phyloP scores from a whole-genome alignment of 345 rosid genomes.

The Arabidopsis thaliana region DNA sequence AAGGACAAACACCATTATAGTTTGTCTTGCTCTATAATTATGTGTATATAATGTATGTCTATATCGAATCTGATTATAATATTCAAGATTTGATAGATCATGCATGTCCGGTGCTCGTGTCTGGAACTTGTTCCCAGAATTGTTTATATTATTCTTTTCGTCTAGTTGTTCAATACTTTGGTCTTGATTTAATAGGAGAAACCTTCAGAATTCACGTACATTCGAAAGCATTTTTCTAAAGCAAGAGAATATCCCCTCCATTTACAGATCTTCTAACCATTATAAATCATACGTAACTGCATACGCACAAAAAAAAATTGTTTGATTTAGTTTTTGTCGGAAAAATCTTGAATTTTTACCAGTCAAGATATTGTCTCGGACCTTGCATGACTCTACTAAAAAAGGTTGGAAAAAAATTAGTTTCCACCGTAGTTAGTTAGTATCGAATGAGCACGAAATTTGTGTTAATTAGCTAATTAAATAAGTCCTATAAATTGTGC shows the following conservation, averaged over 20 bases:
- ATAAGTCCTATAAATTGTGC: no score
- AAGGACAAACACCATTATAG: not conserved
- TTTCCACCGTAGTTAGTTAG: no score
- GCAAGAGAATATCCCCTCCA: conserved; percentile 28
- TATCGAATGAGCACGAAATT: not conserved
- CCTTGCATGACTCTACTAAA: no score
- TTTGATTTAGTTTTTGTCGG: not conserved
- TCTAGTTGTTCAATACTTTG: conserved; percentile 23
- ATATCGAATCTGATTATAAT: conserved; percentile 23
- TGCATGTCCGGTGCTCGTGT: conserved; percentile 34
- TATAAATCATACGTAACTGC: not conserved
- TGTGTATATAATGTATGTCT: not conserved
- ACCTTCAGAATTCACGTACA: conserved; percentile 21
- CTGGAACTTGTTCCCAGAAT: conserved; percentile 28
- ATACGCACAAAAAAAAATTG: not conserved
- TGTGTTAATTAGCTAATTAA: no score
- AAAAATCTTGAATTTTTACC: not conserved
- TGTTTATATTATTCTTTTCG: not conserved
- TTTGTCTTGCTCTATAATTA: not conserved
- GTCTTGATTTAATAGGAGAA: conserved; percentile 17
- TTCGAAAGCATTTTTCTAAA: conserved; percentile 17
- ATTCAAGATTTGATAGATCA: conserved; percentile 33
- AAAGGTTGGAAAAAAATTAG: no score
- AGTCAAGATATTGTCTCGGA: not conserved
- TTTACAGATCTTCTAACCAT: not conserved